Percentiles rank a stretch among this genome's conserved stretches.
Conservation (phyloP, 2,329 filamentous ascomycete species). For the Fulvia fulva region DNA sequence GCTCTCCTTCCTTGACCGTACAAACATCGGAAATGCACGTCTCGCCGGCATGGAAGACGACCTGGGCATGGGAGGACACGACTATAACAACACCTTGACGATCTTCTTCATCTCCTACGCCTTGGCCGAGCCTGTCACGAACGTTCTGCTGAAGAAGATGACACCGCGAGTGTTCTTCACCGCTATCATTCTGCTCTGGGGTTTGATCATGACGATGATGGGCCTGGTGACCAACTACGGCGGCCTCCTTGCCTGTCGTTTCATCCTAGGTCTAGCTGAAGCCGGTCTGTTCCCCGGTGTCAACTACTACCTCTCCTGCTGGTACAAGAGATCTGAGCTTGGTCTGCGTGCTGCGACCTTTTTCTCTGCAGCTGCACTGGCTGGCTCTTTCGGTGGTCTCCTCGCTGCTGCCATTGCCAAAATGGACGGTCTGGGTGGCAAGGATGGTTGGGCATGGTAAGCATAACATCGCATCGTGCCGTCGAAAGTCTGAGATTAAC, state of each 20-base stretch:
- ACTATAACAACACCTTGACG: slow-evolving; percentile 72
- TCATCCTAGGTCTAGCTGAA: slow-evolving; percentile 31
- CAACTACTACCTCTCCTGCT: slow-evolving; percentile 77
- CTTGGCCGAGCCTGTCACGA: slow-evolving; percentile 72
- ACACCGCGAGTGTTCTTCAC: slow-evolving; percentile 70
- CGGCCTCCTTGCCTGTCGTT: slow-evolving; percentile 27
- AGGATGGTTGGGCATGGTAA: slow-evolving; percentile 36
- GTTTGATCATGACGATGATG: slow-evolving; percentile 35
- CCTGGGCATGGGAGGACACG: slow-evolving; percentile 57
- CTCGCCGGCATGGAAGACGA: slow-evolving; percentile 54
- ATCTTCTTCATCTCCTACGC: slow-evolving; percentile 88
- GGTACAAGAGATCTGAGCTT: slow-evolving; percentile 76
- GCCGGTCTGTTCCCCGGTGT: slow-evolving; percentile 60
- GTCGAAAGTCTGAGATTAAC: slow-evolving; percentile 9
- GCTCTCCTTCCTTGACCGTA: slow-evolving; percentile 70
- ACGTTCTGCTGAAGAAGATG: slow-evolving; percentile 71
- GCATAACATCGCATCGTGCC: not conserved
- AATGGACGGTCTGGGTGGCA: slow-evolving; percentile 61
- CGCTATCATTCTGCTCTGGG: slow-evolving; percentile 72
- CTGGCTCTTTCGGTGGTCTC: slow-evolving; percentile 72
- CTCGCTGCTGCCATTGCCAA: slow-evolving; percentile 67
- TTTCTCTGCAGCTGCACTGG: slow-evolving; percentile 75
- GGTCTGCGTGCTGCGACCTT: slow-evolving; percentile 75
- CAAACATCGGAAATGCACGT: slow-evolving; percentile 67
- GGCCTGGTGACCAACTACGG: slow-evolving; percentile 23